Evolutionary conservation across 441 rosid species (phyloP), one percentile per base, ranked within the genome.

Genomic region (Viola pubescens): DNA sequence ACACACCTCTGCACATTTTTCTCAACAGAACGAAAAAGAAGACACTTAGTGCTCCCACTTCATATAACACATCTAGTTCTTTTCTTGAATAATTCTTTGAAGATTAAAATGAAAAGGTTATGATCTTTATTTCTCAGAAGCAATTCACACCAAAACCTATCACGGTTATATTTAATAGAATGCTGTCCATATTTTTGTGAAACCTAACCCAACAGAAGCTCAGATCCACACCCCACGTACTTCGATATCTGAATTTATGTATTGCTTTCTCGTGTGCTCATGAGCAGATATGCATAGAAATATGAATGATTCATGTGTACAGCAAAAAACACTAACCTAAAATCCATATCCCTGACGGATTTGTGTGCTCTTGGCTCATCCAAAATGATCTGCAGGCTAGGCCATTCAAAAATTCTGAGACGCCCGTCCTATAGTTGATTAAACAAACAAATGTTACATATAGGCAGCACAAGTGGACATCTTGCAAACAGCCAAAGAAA

Each of bases 401-500:
- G 97, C 97, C 97, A 89, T 70, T 79, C 85, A 75, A 86, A 74
- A 70, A 92, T 84, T 82, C 90, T 83, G 63, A 92, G 86, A 74
- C 73, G 82, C 37, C 98, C 98, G 63, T 89, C 98, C 98, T 89
- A 58, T 45, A 66, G 65, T 70, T 37, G 59, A 70, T 48, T 19
- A 63, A 47, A 64, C 5, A 54, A 70, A 61, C 16, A 49, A 49
- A 48, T 3, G 3, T 41, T 19, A 52, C 48, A 37, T 8, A 59
- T 45, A 60, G 34, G 48, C 26, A 42, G 54, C 37, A 34, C 2
- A 52, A 14, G 60, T 7, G 19, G 16, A 61, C 41, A 56, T 13
- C 45, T n/a, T 7, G 52, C 54, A 54, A 13, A 40, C 44, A 42
- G 48, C 40, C n/a, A 50, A 26, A 26, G 34, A 26, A 26, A 26